phyloP scores from a whole-genome alignment of 2,329 filamentous ascomycete genomes.

The Daldinia sp. region DNA sequence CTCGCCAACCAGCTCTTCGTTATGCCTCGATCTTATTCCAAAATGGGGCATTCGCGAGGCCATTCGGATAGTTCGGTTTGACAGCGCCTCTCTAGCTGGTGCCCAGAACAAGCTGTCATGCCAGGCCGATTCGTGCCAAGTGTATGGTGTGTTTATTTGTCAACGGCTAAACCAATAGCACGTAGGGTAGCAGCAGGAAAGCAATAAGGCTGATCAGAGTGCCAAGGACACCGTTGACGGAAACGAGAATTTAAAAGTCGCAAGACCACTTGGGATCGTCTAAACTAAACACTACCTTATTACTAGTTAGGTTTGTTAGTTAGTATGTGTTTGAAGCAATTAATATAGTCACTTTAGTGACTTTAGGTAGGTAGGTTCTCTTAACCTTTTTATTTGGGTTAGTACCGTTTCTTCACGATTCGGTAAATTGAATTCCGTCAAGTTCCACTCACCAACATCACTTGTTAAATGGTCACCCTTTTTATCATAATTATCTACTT shows the following conservation, averaged over 20 bases:
- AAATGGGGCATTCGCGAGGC: conserved; percentile 24
- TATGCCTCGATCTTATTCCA: conserved; percentile 22
- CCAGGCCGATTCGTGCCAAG: conserved; percentile 28
- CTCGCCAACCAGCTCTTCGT: neutral
- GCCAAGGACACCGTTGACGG: conserved; percentile 15
- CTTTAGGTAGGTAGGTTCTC: too few species aligned
- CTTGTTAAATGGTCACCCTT: conserved; percentile 3
- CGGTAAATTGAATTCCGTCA: conserved; percentile 27
- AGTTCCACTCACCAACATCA: conserved; percentile 7
- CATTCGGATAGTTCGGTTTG: conserved; percentile 24
- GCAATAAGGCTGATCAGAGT: conserved; percentile 26
- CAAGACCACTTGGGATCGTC: neutral
- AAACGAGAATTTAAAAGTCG: conserved; percentile 18
- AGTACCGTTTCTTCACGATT: conserved; percentile 5
- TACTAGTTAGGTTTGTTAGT: neutral
- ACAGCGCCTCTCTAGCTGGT: conserved; percentile 14
- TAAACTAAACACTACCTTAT: neutral
- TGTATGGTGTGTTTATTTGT: conserved; percentile 31
- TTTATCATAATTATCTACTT: conserved; percentile 22
- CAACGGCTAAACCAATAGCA: conserved; percentile 34
- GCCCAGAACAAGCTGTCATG: conserved; percentile 14
- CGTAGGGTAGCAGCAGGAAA: conserved; percentile 10
- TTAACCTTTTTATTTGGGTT: neutral
- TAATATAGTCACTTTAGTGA: neutral
- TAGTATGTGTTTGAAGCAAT: neutral